A percentile compares a stretch with the other conserved stretches of the same genome.
Conservation (phyloP, 495 filamentous ascomycete species). For the Jackrogersella multiformis region DNA sequence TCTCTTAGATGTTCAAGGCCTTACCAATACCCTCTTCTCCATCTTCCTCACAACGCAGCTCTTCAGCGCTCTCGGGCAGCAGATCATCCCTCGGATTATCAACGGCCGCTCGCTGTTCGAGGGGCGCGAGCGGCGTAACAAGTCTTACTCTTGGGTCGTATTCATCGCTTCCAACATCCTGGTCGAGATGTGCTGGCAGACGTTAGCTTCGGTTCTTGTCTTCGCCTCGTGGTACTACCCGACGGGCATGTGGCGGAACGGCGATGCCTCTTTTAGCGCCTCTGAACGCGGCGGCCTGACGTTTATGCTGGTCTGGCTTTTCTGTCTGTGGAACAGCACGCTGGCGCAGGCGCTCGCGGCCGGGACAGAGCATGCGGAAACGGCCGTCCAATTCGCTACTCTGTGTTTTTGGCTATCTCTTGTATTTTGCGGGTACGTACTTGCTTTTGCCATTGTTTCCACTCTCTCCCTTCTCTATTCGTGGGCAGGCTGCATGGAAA, state of each 20-base stretch:
- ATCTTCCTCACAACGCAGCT: constrained; percentile 66
- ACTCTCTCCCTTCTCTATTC: background rate
- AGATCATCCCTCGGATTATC: constrained; percentile 65
- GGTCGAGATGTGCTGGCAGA: constrained; percentile 70
- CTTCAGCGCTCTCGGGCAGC: constrained; percentile 63
- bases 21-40: constrained; percentile 66
- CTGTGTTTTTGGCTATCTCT: constrained; percentile 67
- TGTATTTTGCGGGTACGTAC: constrained; percentile 53
- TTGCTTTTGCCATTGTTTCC: background rate
- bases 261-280: constrained; percentile 47
- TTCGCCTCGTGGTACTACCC: constrained; percentile 70
- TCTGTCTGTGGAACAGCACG: constrained; percentile 65
- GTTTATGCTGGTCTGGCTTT: constrained; percentile 63
- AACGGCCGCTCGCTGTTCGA: constrained; percentile 49
- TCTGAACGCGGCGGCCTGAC: constrained; percentile 63
- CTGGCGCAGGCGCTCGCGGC: constrained; percentile 69
- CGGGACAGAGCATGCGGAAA: constrained; percentile 65
- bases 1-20: constrained; percentile 42
- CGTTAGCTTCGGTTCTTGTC: constrained; percentile 63
- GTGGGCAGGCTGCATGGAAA: no score
- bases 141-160: constrained; percentile 71
- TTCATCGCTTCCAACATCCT: constrained; percentile 70
- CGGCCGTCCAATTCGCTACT: constrained; percentile 67
- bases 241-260: constrained; percentile 51
- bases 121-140: constrained; percentile 66